Conservation (phyloP, 2,329 filamentous ascomycete genomes). For the Aspergillus candidus region DNA sequence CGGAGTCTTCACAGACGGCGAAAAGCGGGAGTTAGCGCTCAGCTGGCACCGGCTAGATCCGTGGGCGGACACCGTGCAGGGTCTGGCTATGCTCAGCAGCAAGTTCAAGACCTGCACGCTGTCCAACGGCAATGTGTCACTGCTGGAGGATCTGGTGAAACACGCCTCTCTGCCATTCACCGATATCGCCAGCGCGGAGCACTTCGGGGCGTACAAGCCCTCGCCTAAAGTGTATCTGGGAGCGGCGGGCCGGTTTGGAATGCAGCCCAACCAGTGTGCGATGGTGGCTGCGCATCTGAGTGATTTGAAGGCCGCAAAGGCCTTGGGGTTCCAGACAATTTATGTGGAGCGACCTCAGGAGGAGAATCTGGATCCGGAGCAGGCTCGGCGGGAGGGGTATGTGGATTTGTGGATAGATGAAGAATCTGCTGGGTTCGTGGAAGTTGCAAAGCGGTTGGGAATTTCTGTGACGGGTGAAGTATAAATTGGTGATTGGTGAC, state of each 20-base stretch:
- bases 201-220: slow-evolving; percentile 72
- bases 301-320: slow-evolving; percentile 62
- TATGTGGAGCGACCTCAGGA: slow-evolving; percentile 66
- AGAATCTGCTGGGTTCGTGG: slow-evolving; percentile 48
- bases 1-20: slow-evolving; percentile 56
- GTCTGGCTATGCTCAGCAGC: slow-evolving; percentile 52
- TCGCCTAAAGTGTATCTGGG: slow-evolving; percentile 62
- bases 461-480: slow-evolving; percentile 7
- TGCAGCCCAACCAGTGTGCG: slow-evolving; percentile 57
- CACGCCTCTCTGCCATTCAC: slow-evolving; percentile 58
- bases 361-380: slow-evolving; percentile 54
- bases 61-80: slow-evolving; percentile 58
- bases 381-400: slow-evolving; percentile 51
- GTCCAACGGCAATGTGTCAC: slow-evolving; percentile 64
- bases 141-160: slow-evolving; percentile 60
- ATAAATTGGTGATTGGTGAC: neutral
- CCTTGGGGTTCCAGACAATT: slow-evolving; percentile 60
- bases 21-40: slow-evolving; percentile 55
- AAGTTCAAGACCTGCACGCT: slow-evolving; percentile 59
- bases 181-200: slow-evolving; percentile 59
- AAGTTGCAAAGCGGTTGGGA: slow-evolving; percentile 47
- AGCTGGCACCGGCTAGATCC: slow-evolving; percentile 68
- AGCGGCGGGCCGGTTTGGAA: slow-evolving; percentile 54
- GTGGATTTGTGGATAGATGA: slow-evolving; percentile 59
- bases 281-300: slow-evolving; percentile 71